Evolutionary conservation across 2,329 filamentous ascomycete species (phyloP), one percentile per base, ranked within the genome.

Genomic region (Clarireedia homoeocarpa): DNA sequence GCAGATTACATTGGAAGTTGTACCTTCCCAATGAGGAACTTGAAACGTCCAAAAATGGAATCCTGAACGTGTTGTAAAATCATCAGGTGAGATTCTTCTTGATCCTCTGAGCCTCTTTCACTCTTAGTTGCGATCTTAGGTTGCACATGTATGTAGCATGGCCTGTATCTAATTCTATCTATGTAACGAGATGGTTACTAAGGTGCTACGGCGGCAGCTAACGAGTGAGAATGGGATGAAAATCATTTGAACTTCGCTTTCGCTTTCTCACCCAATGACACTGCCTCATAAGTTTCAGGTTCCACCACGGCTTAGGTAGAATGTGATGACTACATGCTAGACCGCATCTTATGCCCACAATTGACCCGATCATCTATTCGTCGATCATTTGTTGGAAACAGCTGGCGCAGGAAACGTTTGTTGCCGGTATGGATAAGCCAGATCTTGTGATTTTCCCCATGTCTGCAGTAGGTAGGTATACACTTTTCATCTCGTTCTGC

Each of bases 21-120:
- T 39, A 39, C 39, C 47, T 51, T 55, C 53, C 53, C 27, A 26
- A 38, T 55, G 34, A 36, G 47, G 53, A 20, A 38, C 26, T 20
- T 51, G 47, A 55, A 55, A 55, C 53, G 34, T 34, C 42, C 53
- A 42, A 55, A 44, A 36, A 51, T 46, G 39, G 47, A 48, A 55
- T 12, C 14, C 20, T 23, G 39, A n/a, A 36, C 48, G 39, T 38
- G 38, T 30, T 36, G 40, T 51, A 47, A 38, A 55, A 46, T 55
- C 47, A 55, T 30, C 47, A 20, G 30, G 53, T 55, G 6, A 51
- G 34, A 55, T 45, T 15, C 20, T 55, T 51, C 34, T 45, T 51
- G 53, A 44, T 51, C 53, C 53, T 51, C 26, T 45, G 53, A 55
- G 47, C 53, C 27, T 55, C 53, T 45, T 44, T 47, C 26, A 38